Conservation (phyloP, 1,284 basidiomycete species). For the Irpex lacteus region DNA sequence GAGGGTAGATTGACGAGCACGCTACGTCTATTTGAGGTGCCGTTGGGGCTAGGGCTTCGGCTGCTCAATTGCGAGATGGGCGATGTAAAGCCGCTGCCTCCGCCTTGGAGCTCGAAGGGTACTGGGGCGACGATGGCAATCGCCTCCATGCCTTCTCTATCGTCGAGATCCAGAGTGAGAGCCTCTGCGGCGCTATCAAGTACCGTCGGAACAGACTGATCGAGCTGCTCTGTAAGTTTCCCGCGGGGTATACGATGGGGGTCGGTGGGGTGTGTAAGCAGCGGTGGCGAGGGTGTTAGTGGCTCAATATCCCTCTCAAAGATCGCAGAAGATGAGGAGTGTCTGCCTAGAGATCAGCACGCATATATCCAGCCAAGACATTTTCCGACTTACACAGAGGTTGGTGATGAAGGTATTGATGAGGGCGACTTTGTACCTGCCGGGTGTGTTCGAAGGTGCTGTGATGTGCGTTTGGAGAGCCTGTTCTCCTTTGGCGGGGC, state of each 20-base stretch:
- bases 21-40: conserved; percentile 30
- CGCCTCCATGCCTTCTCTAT: conserved; percentile 43
- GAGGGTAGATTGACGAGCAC: conserved; percentile 29
- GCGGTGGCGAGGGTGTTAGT: conserved; percentile 47
- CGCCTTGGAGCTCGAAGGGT: conserved; percentile 26
- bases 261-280: conserved; percentile 42
- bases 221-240: conserved; percentile 66
- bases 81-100: conserved; percentile 58
- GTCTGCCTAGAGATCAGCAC: conserved; percentile 37
- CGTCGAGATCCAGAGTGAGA: conserved; percentile 43
- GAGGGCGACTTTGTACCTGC: conserved; percentile 59
- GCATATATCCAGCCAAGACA: conserved; percentile 9
- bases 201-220: conserved; percentile 71
- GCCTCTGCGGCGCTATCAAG: conserved; percentile 71
- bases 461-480: conserved; percentile 39
- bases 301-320: conserved; percentile 83
- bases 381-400: conserved; percentile 57
- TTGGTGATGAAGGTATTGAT: conserved; percentile 74
- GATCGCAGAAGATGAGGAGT: conserved; percentile 76
- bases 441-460: conserved; percentile 45
- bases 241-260: conserved; percentile 72
- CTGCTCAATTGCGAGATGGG: conserved; percentile 64
- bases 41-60: conserved; percentile 52
- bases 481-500: conserved; percentile 37
- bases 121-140: conserved; percentile 59